Evolutionary conservation across 2,329 filamentous ascomycete genomes (phyloP).

Genomic region (Aureobasidium sp.): DNA sequence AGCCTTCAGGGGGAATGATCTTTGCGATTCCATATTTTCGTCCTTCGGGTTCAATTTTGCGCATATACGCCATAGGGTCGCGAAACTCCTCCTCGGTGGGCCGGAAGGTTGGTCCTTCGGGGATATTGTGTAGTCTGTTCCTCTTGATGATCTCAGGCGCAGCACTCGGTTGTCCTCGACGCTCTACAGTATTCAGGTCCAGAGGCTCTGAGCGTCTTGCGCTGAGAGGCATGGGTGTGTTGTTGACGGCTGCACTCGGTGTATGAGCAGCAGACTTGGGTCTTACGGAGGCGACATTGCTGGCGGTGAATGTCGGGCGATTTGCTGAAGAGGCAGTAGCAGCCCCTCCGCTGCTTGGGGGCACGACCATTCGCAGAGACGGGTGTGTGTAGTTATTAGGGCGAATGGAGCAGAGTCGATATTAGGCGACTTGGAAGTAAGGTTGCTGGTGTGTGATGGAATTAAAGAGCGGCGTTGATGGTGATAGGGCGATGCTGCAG

Average conservation of each 20-base stretch:
- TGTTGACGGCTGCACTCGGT: conserved; percentile 24
- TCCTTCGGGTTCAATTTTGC: conserved; percentile 82
- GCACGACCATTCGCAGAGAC: conserved; percentile 24
- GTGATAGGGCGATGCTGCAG: not conserved
- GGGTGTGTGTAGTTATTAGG: not conserved
- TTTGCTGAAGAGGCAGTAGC: conserved; percentile 14
- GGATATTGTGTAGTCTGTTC: conserved; percentile 72
- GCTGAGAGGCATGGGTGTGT: conserved; percentile 51
- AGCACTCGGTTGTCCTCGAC: conserved; percentile 73
- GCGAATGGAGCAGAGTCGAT: not conserved
- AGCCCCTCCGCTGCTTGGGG: conserved; percentile 23
- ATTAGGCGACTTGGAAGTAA: not conserved
- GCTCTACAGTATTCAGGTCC: conserved; percentile 84
- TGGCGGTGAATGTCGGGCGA: not conserved
- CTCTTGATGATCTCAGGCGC: conserved; percentile 69
- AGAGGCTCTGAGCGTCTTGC: conserved; percentile 61
- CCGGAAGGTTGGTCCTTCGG: conserved; percentile 83
- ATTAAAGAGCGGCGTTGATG: conserved; percentile 4
- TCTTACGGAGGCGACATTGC: conserved; percentile 1
- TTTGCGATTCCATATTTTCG: conserved; percentile 88
- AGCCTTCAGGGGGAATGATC: conserved; percentile 85
- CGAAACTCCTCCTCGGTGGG: conserved; percentile 92
- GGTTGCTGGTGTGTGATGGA: not conserved
- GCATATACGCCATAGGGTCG: conserved; percentile 88
- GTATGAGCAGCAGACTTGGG: conserved; percentile 13